Evolutionary conservation across 257 asterid genomes (phyloP).

Genomic region (Buddleja alternifolia): DNA sequence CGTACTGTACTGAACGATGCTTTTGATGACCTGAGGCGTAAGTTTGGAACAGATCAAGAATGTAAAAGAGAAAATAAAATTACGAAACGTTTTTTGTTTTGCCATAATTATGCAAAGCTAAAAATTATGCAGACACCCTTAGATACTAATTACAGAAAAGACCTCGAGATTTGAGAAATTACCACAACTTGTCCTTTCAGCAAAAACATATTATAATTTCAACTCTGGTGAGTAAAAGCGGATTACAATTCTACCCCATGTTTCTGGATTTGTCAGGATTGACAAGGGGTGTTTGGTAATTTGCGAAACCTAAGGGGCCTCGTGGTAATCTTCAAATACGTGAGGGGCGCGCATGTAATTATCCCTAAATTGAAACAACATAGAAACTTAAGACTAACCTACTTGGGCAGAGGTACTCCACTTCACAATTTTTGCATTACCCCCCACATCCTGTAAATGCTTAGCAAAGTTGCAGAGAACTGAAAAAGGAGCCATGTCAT

Average conservation of each 20-base stretch:
- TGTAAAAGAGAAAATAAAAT: neutral
- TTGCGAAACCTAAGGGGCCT: too few species aligned
- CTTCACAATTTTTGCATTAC: constrained; percentile 59
- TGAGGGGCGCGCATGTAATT: too few species aligned
- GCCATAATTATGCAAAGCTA: neutral
- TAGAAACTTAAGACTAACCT: constrained; percentile 52
- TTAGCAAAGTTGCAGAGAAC: constrained; percentile 57
- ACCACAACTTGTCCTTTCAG: too few species aligned
- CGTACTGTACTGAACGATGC: constrained; percentile 53
- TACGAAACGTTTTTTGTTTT: neutral
- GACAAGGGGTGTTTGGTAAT: too few species aligned
- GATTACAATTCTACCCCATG: too few species aligned
- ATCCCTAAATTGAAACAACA: neutral
- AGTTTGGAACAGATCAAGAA: neutral
- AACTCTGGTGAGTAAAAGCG: too few species aligned
- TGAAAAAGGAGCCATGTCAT: constrained; percentile 65
- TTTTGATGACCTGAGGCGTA: constrained; percentile 53
- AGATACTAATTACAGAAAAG: too few species aligned
- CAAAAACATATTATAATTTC: too few species aligned
- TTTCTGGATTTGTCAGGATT: too few species aligned
- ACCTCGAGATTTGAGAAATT: too few species aligned
- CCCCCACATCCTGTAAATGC: constrained; percentile 68
- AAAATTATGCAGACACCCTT: neutral
- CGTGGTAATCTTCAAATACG: too few species aligned
- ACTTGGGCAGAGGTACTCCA: constrained; percentile 41